Percentiles rank a stretch among this genome's conserved stretches.
Conservation (phyloP, 495 filamentous ascomycete species). For the Xylaria grammica region DNA sequence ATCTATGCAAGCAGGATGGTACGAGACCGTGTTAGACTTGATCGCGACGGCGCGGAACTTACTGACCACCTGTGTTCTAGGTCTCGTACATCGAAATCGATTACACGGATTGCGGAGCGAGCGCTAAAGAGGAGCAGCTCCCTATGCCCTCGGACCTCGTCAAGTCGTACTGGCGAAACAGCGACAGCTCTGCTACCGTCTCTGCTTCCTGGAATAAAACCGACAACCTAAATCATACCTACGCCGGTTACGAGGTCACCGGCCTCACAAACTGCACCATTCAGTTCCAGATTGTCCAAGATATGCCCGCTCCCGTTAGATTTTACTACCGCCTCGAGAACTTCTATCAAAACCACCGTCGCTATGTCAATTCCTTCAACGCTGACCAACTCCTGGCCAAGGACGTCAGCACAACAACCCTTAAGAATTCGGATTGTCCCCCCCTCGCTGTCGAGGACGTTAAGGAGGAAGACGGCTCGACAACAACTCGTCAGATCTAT, state of each 20-base stretch:
- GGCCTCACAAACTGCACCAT: slow-evolving; percentile 63
- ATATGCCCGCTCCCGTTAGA: slow-evolving; percentile 77
- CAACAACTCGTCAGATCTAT: slow-evolving; percentile 66
- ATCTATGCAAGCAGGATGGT: slow-evolving; percentile 83
- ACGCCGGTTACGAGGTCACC: slow-evolving; percentile 27
- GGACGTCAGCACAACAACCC: slow-evolving; percentile 61
- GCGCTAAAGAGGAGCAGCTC: slow-evolving; percentile 48
- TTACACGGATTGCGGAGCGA: slow-evolving; percentile 74
- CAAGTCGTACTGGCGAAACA: slow-evolving; percentile 67
- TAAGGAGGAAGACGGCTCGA: slow-evolving; percentile 47
- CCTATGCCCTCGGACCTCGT: slow-evolving; percentile 63
- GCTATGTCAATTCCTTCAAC: slow-evolving; percentile 90
- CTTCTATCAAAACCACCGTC: slow-evolving; percentile 98
- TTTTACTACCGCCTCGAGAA: slow-evolving; percentile 96
- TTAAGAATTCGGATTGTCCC: slow-evolving; percentile 72
- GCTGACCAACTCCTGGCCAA: slow-evolving; percentile 80
- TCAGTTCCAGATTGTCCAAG: slow-evolving; percentile 76
- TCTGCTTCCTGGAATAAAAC: slow-evolving; percentile 41
- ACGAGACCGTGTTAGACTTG: slow-evolving; percentile 11
- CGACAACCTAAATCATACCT: slow-evolving; percentile 28
- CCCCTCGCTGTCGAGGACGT: slow-evolving; percentile 65
- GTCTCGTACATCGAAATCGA: slow-evolving; percentile 91
- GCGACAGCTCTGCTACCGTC: slow-evolving; percentile 26
- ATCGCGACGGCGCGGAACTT: not conserved
- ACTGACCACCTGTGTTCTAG: slow-evolving; percentile 48